Percentiles rank a stretch among this genome's conserved stretches.
phyloP scores from a whole-genome alignment of 208 protist species.

The Naegleria fowleri region DNA sequence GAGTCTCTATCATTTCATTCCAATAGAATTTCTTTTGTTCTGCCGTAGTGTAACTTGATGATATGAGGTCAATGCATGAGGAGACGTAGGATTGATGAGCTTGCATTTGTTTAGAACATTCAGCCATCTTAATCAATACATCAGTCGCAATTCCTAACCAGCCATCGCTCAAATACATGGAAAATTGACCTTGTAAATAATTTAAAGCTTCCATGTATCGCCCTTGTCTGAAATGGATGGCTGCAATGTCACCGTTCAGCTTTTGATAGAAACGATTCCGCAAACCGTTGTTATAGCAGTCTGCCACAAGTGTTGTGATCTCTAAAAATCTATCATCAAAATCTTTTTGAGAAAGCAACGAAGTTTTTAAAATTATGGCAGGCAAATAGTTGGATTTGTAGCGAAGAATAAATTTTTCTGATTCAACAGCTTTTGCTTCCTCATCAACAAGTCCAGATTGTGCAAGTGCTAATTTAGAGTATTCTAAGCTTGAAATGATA shows the following conservation, averaged over 20 bases:
- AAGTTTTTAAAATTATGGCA: background rate
- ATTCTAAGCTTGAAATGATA: background rate
- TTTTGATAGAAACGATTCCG: background rate
- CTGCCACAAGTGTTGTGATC: background rate
- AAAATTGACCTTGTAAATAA: background rate
- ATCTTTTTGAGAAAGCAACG: background rate
- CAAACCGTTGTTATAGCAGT: background rate
- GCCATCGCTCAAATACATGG: background rate
- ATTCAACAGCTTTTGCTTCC: background rate
- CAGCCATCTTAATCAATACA: background rate
- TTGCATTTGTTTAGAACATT: background rate
- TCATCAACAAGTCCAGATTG: background rate
- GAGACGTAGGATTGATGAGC: background rate
- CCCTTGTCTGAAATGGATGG: background rate
- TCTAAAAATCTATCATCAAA: conserved; percentile 8
- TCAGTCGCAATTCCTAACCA: background rate
- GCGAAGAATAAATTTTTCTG: background rate
- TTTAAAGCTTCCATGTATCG: background rate
- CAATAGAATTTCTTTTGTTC: background rate
- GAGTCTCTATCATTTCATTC: background rate
- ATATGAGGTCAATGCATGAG: background rate
- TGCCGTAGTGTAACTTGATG: background rate
- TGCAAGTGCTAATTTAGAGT: background rate
- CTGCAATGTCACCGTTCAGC: conserved; percentile 12
- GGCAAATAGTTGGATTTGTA: background rate